A percentile compares a stretch with the other conserved stretches of the same genome.
These are phyloP conservation scores for Trametes villosa DNA, from an alignment of 768 basidiomycete species.

Conservation along the genomic window DNA sequence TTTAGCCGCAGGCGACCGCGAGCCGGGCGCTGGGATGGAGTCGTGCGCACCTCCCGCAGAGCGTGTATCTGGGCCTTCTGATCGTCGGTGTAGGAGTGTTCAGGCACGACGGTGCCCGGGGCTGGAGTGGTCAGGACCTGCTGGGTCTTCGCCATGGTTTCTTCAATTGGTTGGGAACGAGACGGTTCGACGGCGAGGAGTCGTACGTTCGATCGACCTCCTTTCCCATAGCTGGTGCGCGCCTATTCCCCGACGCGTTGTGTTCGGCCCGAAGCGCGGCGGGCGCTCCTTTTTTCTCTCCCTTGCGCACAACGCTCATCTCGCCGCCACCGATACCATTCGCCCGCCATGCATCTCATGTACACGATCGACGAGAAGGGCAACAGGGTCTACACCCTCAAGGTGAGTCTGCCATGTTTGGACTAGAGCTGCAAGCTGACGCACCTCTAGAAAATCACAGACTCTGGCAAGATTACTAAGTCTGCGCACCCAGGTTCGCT, in stretches of 20 bases:
- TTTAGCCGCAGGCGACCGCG: conserved; percentile 1
- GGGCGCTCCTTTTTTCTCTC: conserved; percentile 9
- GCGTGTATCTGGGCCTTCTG: conserved; percentile 63
- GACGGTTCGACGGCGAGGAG: background rate
- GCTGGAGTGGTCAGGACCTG: conserved; percentile 61
- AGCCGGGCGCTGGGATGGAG: background rate
- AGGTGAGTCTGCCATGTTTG: conserved; percentile 51
- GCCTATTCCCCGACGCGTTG: background rate
- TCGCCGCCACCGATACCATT: background rate
- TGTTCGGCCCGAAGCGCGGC: background rate
- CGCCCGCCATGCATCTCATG: conserved; percentile 90
- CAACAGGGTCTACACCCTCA: conserved; percentile 89
- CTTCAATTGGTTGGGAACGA: too few relatives aligned
- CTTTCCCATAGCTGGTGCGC: too few relatives aligned
- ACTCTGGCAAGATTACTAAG: conserved; percentile 83
- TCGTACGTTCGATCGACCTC: too few relatives aligned
- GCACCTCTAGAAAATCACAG: conserved; percentile 74
- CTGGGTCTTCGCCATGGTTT: conserved; percentile 47
- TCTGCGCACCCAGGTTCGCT: conserved; percentile 93
- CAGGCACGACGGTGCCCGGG: conserved; percentile 56
- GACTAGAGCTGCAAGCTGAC: background rate
- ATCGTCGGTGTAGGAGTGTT: conserved; percentile 63
- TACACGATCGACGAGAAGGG: conserved; percentile 81
- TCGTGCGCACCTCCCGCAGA: conserved; percentile 61
- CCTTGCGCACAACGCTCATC: conserved; percentile 11